Conservation (phyloP, 495 filamentous ascomycete species). For the Penicillium verhagenii region DNA sequence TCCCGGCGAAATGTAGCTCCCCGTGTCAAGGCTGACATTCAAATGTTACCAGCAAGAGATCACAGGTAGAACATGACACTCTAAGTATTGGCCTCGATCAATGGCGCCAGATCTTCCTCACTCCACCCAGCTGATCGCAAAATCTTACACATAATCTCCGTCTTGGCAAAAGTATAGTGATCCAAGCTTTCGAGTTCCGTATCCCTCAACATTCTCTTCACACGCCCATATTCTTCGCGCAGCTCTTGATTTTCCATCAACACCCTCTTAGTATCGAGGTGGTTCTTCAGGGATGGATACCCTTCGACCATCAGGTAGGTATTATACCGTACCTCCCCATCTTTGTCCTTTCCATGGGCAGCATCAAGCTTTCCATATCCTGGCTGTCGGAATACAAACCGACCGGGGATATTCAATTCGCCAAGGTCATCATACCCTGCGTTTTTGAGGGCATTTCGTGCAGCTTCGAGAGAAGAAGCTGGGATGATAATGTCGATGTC, state of each 20-base stretch:
- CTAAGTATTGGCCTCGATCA: not conserved
- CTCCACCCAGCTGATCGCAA: slow-evolving; percentile 8
- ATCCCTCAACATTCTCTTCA: slow-evolving; percentile 4
- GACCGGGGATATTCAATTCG: not conserved
- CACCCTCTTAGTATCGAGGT: slow-evolving; percentile 8
- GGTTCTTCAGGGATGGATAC: slow-evolving; percentile 5
- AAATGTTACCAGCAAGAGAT: not conserved
- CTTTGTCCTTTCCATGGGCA: not conserved
- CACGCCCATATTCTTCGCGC: slow-evolving; percentile 5
- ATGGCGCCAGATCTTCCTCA: slow-evolving; percentile 1
- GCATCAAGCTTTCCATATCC: not conserved
- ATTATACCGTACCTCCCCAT: not conserved
- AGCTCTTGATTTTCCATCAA: slow-evolving; percentile 2
- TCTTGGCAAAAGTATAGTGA: slow-evolving; percentile 6
- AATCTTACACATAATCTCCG: slow-evolving; percentile 5
- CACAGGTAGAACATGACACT: not conserved
- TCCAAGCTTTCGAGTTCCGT: slow-evolving; percentile 4
- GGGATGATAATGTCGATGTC: slow-evolving; percentile 11
- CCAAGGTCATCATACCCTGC: not conserved
- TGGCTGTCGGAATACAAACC: slow-evolving; percentile 1
- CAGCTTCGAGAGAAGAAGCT: slow-evolving; percentile 1
- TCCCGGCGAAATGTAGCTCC: no score
- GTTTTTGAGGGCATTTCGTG: not conserved
- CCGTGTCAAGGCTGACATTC: no score
- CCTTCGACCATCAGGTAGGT: slow-evolving; percentile 8